phyloP scores from a whole-genome alignment of 768 basidiomycete species.

The Auricularia sp. region DNA sequence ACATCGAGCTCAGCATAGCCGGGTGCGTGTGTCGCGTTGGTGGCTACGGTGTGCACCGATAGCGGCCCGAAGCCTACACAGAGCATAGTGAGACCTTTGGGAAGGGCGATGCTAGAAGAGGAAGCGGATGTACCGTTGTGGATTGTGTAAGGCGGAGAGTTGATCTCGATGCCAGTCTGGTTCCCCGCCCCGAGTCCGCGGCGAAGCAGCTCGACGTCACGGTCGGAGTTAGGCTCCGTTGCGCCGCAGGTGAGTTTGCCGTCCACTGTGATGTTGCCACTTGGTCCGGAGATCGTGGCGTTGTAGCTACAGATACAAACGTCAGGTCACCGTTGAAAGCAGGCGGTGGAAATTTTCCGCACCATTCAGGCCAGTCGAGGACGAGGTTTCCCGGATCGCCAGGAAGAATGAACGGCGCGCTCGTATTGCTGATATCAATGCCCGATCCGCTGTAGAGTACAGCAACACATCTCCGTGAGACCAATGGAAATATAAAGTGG shows the following conservation, averaged over 20 bases:
- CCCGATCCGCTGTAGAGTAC: conserved; percentile 40
- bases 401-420: conserved; percentile 45
- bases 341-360: conserved; percentile 4
- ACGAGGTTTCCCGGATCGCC: conserved; percentile 45
- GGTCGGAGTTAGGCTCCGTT: conserved; percentile 10
- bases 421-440: conserved; percentile 45
- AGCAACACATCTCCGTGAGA: conserved; percentile 3
- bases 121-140: conserved; percentile 45
- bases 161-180: conserved; percentile 38
- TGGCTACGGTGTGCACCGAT: conserved; percentile 46
- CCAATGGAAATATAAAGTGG: background rate
- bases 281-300: conserved; percentile 47
- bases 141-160: conserved; percentile 55
- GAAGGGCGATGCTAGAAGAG: background rate
- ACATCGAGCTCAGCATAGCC: conserved; percentile 56
- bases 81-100: background rate
- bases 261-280: conserved; percentile 67
- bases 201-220: conserved; percentile 1
- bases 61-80: conserved; percentile 40
- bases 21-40: conserved; percentile 59
- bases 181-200: conserved; percentile 35
- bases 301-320: conserved; percentile 43
- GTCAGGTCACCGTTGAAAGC: background rate
- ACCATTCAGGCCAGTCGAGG: conserved; percentile 64
- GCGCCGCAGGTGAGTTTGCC: conserved; percentile 47